Conservation (phyloP, 1,284 basidiomycete genomes). For the Ceraceosorus guamensis region DNA sequence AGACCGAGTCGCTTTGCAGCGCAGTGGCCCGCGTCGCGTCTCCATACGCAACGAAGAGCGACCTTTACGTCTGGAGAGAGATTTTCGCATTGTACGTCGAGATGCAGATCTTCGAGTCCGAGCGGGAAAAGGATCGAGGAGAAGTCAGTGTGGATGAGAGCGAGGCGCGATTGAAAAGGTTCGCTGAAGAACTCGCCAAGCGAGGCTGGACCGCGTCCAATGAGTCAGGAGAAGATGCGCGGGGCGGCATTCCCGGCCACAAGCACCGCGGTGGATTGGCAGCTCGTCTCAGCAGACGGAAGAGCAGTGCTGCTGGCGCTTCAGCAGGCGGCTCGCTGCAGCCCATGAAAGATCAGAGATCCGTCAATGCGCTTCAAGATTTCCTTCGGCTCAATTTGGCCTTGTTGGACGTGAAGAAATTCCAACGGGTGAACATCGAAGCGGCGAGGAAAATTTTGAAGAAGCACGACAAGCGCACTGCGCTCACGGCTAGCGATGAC, state of each 20-base stretch:
- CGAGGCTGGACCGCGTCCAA: slow-evolving; percentile 26
- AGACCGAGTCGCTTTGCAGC: slow-evolving; percentile 60
- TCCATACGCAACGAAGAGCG: slow-evolving; percentile 53
- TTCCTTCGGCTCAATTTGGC: slow-evolving; percentile 76
- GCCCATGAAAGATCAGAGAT: slow-evolving; percentile 30
- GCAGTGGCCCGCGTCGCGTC: slow-evolving; percentile 51
- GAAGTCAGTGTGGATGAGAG: slow-evolving; percentile 67
- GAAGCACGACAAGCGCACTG: slow-evolving; percentile 83
- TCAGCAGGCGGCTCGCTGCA: slow-evolving; percentile 1
- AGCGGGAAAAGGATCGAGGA: slow-evolving; percentile 65
- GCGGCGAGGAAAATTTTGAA: slow-evolving; percentile 66
- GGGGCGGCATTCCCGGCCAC: background rate
- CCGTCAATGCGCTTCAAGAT: slow-evolving; percentile 55
- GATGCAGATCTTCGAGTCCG: slow-evolving; percentile 74
- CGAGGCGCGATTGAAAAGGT: slow-evolving; percentile 64
- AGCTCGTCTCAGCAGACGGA: slow-evolving; percentile 2
- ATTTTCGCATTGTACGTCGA: slow-evolving; percentile 85
- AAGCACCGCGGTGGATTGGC: background rate
- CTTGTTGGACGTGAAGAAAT: slow-evolving; percentile 74
- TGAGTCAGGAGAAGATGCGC: background rate
- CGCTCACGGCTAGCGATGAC: slow-evolving; percentile 50
- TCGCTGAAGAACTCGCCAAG: slow-evolving; percentile 63
- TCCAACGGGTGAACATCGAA: slow-evolving; percentile 74
- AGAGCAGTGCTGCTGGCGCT: background rate
- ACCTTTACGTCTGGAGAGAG: slow-evolving; percentile 86